phyloP scores from a whole-genome alignment of 1,284 basidiomycete species.

The Trametes hirsuta region DNA sequence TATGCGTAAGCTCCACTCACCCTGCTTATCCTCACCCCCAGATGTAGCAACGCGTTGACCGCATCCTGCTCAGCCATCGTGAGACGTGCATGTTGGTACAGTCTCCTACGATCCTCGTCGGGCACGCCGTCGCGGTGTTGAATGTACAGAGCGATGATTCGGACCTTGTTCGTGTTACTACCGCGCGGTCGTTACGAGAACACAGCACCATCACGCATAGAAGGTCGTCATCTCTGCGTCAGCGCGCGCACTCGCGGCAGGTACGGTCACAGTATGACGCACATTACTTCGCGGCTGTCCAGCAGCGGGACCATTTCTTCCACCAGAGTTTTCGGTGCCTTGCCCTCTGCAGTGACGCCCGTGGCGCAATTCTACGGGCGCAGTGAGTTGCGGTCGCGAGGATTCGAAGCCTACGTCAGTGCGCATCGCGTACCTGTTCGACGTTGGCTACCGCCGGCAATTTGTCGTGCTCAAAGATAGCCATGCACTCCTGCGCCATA shows the following conservation, averaged over 20 bases:
- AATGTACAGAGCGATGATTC: slow-evolving; percentile 96
- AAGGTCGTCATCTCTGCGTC: slow-evolving; percentile 12
- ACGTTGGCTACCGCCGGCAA: slow-evolving; percentile 87
- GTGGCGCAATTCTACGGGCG: slow-evolving; percentile 84
- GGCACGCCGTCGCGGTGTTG: slow-evolving; percentile 96
- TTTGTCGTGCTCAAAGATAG: slow-evolving; percentile 87
- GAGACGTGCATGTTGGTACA: slow-evolving; percentile 97
- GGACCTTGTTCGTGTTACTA: slow-evolving; percentile 91
- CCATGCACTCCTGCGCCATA: slow-evolving; percentile 99
- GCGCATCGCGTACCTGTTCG: slow-evolving; percentile 72
- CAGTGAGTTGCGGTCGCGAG: neutral
- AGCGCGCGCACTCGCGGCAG: slow-evolving; percentile 5
- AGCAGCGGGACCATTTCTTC: slow-evolving; percentile 99
- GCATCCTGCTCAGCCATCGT: slow-evolving; percentile 92
- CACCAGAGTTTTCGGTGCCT: slow-evolving; percentile 89
- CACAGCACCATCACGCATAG: neutral
- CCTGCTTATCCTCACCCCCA: slow-evolving; percentile 86
- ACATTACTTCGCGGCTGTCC: slow-evolving; percentile 86
- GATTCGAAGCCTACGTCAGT: neutral
- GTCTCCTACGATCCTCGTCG: slow-evolving; percentile 91
- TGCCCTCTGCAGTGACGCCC: slow-evolving; percentile 86
- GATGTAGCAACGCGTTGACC: slow-evolving; percentile 83
- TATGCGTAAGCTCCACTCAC: slow-evolving; percentile 46
- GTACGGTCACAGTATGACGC: slow-evolving; percentile 32
- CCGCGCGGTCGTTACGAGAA: slow-evolving; percentile 6